Evolutionary conservation across 352 stramenopile species (phyloP), one percentile per base, ranked within the genome.

Genomic region (Phytophthora kernoviae): DNA sequence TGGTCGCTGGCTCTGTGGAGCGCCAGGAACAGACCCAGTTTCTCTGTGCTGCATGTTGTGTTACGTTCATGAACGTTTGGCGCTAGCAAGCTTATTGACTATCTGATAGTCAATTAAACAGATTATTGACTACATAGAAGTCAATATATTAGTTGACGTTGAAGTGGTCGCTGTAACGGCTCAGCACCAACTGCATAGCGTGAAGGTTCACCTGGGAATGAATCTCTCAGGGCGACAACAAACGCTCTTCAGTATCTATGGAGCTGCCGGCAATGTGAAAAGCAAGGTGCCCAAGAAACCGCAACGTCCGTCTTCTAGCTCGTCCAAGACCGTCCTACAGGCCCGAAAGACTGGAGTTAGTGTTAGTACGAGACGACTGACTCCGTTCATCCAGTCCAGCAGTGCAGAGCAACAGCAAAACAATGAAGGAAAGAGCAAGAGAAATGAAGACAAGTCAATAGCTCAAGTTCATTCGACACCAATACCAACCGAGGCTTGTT

Each of bases 161-260:
- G 49, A 42, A 47, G 34, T 56, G 34, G 33, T n/a, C n/a, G 34
- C 17, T 41, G 48, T 34, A 55, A 50, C 43, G 43, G 27, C 20
- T 39, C 27, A 11, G 7, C 2, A 12, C 27, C 24, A 26, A 63
- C 6, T 3, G 3, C 24, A 9, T 20, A 53, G 46, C 32, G 34
- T 37, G 4, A 17, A 48, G 24, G 9, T 17, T n/a, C 46, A 54
- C 58, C 44, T 34, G 36, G 22, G 27, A 37, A 74, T 73, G 68
- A 67, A 50, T 26, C 41, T 60, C 26, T 76, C 68, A 3, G 68
- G 64, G 5, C 55, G 68, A 5, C 51, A 75, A 30, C 55, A 74
- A 44, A 81, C 66, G 24, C 55, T 81, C 43, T 44, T 71, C 36
- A 52, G 42, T 34, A 81, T 81, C 49, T 81, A 81, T 54, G 68